Conservation (phyloP, 345 rosid genomes). For the Syzygium oleosum region DNA sequence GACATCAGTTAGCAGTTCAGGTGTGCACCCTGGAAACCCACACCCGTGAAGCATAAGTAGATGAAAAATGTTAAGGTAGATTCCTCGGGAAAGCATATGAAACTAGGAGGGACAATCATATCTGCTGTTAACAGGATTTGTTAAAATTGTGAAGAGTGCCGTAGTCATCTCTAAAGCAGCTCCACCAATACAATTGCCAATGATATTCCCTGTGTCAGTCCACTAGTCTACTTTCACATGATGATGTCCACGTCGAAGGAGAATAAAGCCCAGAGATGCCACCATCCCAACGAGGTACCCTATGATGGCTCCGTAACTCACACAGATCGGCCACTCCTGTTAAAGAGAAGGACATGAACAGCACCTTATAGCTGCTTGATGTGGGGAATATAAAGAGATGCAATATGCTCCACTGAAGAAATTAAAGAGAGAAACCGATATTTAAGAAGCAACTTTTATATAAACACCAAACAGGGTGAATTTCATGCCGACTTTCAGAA, state of each 20-base stretch:
- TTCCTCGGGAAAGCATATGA: background rate
- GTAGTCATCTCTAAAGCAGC: background rate
- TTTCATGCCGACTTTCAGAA: background rate
- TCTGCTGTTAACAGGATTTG: background rate
- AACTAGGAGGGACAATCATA: background rate
- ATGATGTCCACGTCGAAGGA: conserved; percentile 9
- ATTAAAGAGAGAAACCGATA: background rate
- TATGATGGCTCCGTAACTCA: conserved; percentile 56
- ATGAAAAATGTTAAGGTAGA: background rate
- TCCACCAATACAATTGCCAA: background rate
- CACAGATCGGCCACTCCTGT: conserved; percentile 93
- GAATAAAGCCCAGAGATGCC: conserved; percentile 24
- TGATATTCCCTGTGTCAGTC: background rate
- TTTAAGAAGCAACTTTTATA: background rate
- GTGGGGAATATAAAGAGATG: background rate
- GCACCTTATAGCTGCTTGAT: background rate
- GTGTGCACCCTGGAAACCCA: background rate
- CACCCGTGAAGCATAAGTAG: background rate
- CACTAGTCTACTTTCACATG: conserved; percentile 13
- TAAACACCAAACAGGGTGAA: background rate
- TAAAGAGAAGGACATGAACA: background rate
- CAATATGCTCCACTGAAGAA: background rate
- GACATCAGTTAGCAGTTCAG: background rate
- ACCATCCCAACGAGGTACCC: conserved; percentile 51
- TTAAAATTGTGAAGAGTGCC: background rate